phyloP scores from a whole-genome alignment of 345 rosid genomes.

The Salix dunnii region DNA sequence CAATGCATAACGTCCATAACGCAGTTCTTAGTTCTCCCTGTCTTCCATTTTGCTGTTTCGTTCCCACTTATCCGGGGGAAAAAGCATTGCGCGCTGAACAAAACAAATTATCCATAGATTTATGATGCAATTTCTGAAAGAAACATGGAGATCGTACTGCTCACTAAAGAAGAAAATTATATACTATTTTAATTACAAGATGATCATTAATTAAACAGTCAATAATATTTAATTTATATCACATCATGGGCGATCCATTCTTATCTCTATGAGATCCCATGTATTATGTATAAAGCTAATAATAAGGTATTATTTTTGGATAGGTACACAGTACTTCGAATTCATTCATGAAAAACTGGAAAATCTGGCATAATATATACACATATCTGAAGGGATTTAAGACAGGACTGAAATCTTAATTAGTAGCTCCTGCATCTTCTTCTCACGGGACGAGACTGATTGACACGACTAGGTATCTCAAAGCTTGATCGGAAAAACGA shows the following conservation, averaged over 20 bases:
- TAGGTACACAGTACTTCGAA: neutral
- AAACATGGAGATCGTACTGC: too few relatives aligned
- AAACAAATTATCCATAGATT: too few relatives aligned
- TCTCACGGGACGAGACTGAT: slow-evolving; percentile 15
- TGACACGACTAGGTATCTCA: slow-evolving; percentile 10
- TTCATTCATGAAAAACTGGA: neutral
- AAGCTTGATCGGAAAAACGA: slow-evolving; percentile 40
- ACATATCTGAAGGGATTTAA: neutral
- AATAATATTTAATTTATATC: neutral
- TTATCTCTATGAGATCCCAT: neutral
- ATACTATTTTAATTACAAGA: neutral
- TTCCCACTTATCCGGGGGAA: too few relatives aligned
- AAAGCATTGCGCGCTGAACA: too few relatives aligned
- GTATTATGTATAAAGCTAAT: neutral
- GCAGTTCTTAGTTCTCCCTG: too few relatives aligned
- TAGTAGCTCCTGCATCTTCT: slow-evolving; percentile 44
- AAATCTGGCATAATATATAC: neutral
- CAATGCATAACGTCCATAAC: too few relatives aligned
- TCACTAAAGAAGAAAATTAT: too few relatives aligned
- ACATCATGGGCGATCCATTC: neutral
- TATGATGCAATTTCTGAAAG: too few relatives aligned
- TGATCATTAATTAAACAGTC: neutral
- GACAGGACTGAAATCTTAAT: neutral
- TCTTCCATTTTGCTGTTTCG: too few relatives aligned
- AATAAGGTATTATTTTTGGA: neutral